These are phyloP conservation scores for Trichoderma atrobrunneum DNA, from an alignment of 2,329 filamentous ascomycete genomes.

Conservation along the genomic window DNA sequence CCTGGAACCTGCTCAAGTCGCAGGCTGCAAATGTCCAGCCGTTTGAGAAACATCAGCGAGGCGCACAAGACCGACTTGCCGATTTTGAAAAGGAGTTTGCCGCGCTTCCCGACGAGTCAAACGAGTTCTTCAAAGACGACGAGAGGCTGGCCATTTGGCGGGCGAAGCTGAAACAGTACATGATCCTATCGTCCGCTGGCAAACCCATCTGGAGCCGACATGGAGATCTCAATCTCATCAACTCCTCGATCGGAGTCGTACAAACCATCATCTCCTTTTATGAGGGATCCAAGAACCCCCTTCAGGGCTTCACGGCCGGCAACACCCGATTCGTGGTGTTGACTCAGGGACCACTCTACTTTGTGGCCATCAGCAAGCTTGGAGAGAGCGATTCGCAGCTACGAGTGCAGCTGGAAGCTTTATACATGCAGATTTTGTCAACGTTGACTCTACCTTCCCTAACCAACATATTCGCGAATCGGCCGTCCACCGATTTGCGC, in stretches of 20 bases:
- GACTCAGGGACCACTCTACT: slow-evolving; percentile 82
- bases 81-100: slow-evolving; percentile 79
- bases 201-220: slow-evolving; percentile 98
- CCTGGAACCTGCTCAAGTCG: slow-evolving; percentile 65
- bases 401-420: slow-evolving; percentile 79
- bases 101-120: slow-evolving; percentile 57
- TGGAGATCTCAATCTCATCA: slow-evolving; percentile 84
- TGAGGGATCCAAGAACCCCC: slow-evolving; percentile 71
- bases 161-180: slow-evolving; percentile 91
- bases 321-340: slow-evolving; percentile 80
- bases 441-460: slow-evolving; percentile 87
- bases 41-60: slow-evolving; percentile 53
- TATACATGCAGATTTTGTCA: slow-evolving; percentile 98
- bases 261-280: slow-evolving; percentile 99
- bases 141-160: slow-evolving; percentile 74
- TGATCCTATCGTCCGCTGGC: slow-evolving; percentile 92
- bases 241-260: slow-evolving; percentile 89
- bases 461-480: slow-evolving; percentile 80
- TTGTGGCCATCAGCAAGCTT: slow-evolving; percentile 88
- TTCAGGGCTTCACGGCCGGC: slow-evolving; percentile 84
- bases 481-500: slow-evolving; percentile 90
- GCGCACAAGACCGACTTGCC: slow-evolving; percentile 53
- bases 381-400: slow-evolving; percentile 91
- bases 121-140: slow-evolving; percentile 48
- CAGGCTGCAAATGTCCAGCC: slow-evolving; percentile 59